Evolutionary conservation across 257 asterid genomes (phyloP).

Genomic region (Lavandula angustifolia): DNA sequence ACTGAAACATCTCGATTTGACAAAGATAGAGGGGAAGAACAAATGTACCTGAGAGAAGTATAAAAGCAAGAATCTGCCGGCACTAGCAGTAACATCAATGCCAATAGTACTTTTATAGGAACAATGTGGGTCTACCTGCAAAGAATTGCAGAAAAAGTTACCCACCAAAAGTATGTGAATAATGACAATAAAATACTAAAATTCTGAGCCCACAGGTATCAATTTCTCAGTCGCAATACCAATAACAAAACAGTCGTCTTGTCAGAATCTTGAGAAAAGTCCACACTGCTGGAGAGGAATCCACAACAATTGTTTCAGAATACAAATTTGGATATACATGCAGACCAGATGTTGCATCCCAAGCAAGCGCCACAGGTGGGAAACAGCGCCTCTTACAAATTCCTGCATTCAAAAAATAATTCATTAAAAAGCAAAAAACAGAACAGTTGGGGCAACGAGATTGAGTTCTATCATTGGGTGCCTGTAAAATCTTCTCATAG

Average conservation of each 20-base stretch:
- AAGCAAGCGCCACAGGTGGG: constrained; percentile 97
- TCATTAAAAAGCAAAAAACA: constrained; percentile 32
- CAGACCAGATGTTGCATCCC: constrained; percentile 94
- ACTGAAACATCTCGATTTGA: constrained; percentile 23
- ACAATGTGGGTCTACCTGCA: constrained; percentile 98
- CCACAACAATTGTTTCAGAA: constrained; percentile 81
- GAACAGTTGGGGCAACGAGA: constrained; percentile 24
- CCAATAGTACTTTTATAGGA: constrained; percentile 70
- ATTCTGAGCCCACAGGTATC: constrained; percentile 19
- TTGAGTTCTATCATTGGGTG: constrained; percentile 9
- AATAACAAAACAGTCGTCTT: constrained; percentile 67
- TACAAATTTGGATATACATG: constrained; percentile 84
- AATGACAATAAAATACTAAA: constrained; percentile 20
- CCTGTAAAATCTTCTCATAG: constrained; percentile 12
- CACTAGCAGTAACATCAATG: constrained; percentile 65
- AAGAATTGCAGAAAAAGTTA: constrained; percentile 31
- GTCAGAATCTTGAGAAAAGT: constrained; percentile 62
- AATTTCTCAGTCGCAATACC: constrained; percentile 47
- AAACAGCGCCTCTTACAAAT: constrained; percentile 91
- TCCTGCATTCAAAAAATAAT: constrained; percentile 52
- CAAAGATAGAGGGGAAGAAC: constrained; percentile 25
- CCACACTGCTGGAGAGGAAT: constrained; percentile 93
- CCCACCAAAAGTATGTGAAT: not conserved
- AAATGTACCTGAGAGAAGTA: constrained; percentile 72
- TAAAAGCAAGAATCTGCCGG: constrained; percentile 84